phyloP scores from a whole-genome alignment of 2,329 filamentous ascomycete species.

The Aspergillus persii region DNA sequence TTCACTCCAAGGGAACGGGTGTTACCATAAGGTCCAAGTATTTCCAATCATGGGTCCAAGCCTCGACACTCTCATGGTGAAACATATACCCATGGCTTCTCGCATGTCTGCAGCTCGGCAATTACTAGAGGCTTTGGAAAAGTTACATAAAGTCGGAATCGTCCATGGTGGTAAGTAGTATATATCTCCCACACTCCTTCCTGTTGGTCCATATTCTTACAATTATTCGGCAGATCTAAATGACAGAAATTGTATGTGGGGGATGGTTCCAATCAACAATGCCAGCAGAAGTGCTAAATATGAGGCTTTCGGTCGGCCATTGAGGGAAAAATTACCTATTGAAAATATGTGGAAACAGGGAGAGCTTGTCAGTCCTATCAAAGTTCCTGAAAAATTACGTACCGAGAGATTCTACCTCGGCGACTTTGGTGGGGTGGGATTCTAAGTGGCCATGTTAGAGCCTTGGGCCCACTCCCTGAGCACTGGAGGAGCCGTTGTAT shows the following conservation, averaged over 20 bases:
- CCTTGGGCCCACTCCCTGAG: constrained; percentile 27
- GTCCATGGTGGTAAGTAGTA: constrained; percentile 25
- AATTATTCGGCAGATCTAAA: constrained; percentile 23
- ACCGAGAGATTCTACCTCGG: constrained; percentile 29
- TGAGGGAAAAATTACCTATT: constrained; percentile 24
- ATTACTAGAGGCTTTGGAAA: constrained; percentile 25
- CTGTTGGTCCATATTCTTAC: too few species aligned
- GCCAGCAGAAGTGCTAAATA: constrained; percentile 26
- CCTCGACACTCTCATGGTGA: constrained; percentile 9
- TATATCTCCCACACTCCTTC: neutral
- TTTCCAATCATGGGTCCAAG: constrained; percentile 22
- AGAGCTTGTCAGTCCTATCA: constrained; percentile 22
- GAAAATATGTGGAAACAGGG: constrained; percentile 24
- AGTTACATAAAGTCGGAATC: constrained; percentile 26
- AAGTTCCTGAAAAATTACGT: constrained; percentile 19
- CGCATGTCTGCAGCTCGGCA: constrained; percentile 29
- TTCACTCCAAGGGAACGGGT: constrained; percentile 12
- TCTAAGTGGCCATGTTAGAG: constrained; percentile 17
- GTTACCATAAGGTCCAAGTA: constrained; percentile 22
- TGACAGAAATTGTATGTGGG: constrained; percentile 30
- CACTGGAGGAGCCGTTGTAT: constrained; percentile 20
- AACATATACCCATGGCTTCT: constrained; percentile 16
- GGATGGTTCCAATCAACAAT: constrained; percentile 21
- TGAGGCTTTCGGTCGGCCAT: constrained; percentile 23
- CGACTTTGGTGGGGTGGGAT: constrained; percentile 28